Percentiles rank a stretch among this genome's conserved stretches.
Conservation (phyloP, 73 alveolate genomes). For the Durusdinium trenchii region DNA sequence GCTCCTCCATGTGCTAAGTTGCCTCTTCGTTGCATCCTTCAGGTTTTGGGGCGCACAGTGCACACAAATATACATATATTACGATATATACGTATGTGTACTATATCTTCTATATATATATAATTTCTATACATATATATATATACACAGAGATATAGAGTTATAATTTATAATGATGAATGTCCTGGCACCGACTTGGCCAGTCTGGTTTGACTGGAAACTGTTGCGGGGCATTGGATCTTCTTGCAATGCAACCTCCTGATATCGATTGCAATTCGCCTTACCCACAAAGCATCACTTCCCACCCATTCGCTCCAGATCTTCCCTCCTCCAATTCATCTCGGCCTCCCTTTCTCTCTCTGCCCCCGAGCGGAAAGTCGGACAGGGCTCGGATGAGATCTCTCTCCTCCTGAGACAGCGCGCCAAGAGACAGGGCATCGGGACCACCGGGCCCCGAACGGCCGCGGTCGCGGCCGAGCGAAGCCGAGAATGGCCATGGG, state of each 20-base stretch:
- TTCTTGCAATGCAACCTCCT: no score
- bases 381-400: conserved; percentile 75
- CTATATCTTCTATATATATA: background rate
- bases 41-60: conserved; percentile 2
- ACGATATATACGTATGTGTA: background rate
- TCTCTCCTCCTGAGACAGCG: conserved; percentile 63
- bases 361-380: conserved; percentile 54
- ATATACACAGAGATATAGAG: background rate
- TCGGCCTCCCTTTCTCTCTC: background rate
- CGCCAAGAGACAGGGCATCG: background rate
- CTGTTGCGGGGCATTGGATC: background rate
- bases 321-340: background rate
- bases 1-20: no score
- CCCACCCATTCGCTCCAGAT: no score
- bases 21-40: no score
- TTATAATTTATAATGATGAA: background rate
- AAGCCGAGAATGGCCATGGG: no score
- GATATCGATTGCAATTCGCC: no score
- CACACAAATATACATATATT: background rate
- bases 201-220: background rate
- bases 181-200: background rate
- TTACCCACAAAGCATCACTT: no score
- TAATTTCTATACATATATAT: background rate
- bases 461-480: no score
- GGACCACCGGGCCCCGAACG: background rate